These are phyloP conservation scores for Penicillium longicatenatum DNA, from an alignment of 495 filamentous ascomycete genomes.

Conservation along the genomic window DNA sequence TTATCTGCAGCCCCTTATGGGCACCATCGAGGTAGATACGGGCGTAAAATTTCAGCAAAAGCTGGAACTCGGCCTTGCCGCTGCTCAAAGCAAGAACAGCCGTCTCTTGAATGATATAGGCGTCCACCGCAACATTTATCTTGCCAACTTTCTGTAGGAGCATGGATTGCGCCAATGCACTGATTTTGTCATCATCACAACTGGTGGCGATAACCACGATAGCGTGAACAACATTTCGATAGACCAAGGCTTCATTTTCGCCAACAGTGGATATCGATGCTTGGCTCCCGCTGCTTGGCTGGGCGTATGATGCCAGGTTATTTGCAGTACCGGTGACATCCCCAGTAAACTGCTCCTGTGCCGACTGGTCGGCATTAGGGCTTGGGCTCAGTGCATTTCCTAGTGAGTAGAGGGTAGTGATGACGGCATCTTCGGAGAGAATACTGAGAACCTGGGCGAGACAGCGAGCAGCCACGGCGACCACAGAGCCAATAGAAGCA, in stretches of 20 bases:
- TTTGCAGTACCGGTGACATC: slow-evolving; percentile 25
- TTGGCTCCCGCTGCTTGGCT: slow-evolving; percentile 69
- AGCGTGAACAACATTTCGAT: slow-evolving; percentile 82
- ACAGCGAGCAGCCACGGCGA: slow-evolving; percentile 75
- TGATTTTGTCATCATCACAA: slow-evolving; percentile 87
- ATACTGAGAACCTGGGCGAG: slow-evolving; percentile 76
- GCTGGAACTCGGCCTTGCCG: slow-evolving; percentile 74
- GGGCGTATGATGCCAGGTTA: slow-evolving; percentile 42
- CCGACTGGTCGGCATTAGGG: slow-evolving; percentile 38
- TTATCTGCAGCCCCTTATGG: slow-evolving; percentile 58
- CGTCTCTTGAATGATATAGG: slow-evolving; percentile 78
- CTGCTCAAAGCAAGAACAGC: slow-evolving; percentile 75
- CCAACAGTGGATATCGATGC: slow-evolving; percentile 70
- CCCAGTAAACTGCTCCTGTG: slow-evolving; percentile 31
- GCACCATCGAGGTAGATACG: slow-evolving; percentile 71
- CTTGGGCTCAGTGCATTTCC: slow-evolving; percentile 86
- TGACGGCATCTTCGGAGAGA: slow-evolving; percentile 88
- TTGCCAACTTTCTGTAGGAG: slow-evolving; percentile 89
- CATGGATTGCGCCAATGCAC: slow-evolving; percentile 93
- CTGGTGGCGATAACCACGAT: slow-evolving; percentile 82
- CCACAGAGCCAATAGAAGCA: slow-evolving; percentile 60
- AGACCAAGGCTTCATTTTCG: slow-evolving; percentile 74
- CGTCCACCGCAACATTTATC: slow-evolving; percentile 73
- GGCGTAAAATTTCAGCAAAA: slow-evolving; percentile 79
- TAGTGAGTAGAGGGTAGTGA: slow-evolving; percentile 90